These are phyloP conservation scores for Perkinsela sp. DNA, from an alignment of 208 protist species.

Conservation along the genomic window DNA sequence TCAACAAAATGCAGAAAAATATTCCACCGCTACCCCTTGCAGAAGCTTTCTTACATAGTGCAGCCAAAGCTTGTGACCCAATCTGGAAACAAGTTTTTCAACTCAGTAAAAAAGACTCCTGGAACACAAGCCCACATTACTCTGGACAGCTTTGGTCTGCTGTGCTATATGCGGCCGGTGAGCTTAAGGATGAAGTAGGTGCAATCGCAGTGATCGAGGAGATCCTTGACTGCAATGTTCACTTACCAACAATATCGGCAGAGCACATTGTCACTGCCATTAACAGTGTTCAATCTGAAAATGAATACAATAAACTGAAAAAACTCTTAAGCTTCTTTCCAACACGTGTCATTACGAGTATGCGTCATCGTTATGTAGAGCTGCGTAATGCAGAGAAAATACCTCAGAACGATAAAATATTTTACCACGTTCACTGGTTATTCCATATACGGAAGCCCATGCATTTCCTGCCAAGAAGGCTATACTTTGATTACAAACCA, in stretches of 20 bases:
- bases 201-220: slow-evolving; percentile 34
- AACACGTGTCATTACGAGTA: slow-evolving; percentile 46
- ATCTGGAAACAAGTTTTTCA: slow-evolving; percentile 35
- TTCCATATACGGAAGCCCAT: slow-evolving; percentile 29
- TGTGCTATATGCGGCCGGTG: slow-evolving; percentile 35
- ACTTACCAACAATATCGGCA: slow-evolving; percentile 39
- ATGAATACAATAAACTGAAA: slow-evolving; percentile 49
- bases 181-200: slow-evolving; percentile 34
- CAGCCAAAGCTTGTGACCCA: slow-evolving; percentile 22
- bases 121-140: slow-evolving; percentile 51
- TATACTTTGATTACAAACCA: slow-evolving; percentile 61
- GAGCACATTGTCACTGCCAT: slow-evolving; percentile 36
- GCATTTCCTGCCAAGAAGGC: slow-evolving; percentile 49
- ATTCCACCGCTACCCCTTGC: slow-evolving; percentile 27
- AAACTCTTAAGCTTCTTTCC: slow-evolving; percentile 53
- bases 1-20: neutral
- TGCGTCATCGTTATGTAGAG: slow-evolving; percentile 39
- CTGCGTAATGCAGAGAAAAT: slow-evolving; percentile 38
- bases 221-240: slow-evolving; percentile 52
- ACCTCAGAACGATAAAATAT: slow-evolving; percentile 47
- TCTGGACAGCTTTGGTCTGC: slow-evolving; percentile 46
- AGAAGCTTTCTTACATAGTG: slow-evolving; percentile 41
- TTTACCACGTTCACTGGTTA: slow-evolving; percentile 62
- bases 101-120: slow-evolving; percentile 29
- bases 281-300: slow-evolving; percentile 29